Evolutionary conservation across 805 yeast species (phyloP).

Genomic region (Suhomyces sp.): DNA sequence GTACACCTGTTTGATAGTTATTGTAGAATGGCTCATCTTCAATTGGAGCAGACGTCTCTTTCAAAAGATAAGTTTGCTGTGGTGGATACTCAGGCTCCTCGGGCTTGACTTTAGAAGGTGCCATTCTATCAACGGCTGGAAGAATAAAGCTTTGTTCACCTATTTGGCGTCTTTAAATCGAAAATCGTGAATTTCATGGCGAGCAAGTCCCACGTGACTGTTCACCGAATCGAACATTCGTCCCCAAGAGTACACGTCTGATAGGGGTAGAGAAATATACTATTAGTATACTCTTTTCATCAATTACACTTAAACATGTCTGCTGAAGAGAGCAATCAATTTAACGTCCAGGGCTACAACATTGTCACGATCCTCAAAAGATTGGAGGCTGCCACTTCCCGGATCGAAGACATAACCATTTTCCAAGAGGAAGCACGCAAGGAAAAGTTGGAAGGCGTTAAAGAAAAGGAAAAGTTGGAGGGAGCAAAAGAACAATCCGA

Average conservation of each 20-base stretch:
- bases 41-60: slow-evolving; percentile 38
- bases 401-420: slow-evolving; percentile 84
- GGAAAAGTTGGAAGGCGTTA: not conserved
- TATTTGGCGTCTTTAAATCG: not conserved
- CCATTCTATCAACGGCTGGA: slow-evolving; percentile 1
- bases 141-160: not conserved
- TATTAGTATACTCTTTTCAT: not conserved
- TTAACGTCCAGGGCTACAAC: slow-evolving; percentile 78
- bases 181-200: not conserved
- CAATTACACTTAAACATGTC: slow-evolving; percentile 18
- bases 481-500: not conserved
- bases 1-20: slow-evolving; percentile 52
- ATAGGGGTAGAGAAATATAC: not conserved
- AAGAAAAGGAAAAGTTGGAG: not conserved
- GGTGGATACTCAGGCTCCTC: slow-evolving; percentile 33
- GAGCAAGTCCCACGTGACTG: not conserved
- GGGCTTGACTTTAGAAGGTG: slow-evolving; percentile 9
- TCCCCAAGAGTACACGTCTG: not conserved
- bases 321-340: slow-evolving; percentile 38
- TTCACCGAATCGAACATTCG: not conserved
- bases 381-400: slow-evolving; percentile 89
- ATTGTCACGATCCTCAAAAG: slow-evolving; percentile 69
- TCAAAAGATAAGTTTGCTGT: slow-evolving; percentile 39
- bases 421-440: slow-evolving; percentile 62
- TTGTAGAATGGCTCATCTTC: slow-evolving; percentile 46